These are phyloP conservation scores for Trichomonas tenax DNA, from an alignment of 208 protist genomes.

Conservation along the genomic window DNA sequence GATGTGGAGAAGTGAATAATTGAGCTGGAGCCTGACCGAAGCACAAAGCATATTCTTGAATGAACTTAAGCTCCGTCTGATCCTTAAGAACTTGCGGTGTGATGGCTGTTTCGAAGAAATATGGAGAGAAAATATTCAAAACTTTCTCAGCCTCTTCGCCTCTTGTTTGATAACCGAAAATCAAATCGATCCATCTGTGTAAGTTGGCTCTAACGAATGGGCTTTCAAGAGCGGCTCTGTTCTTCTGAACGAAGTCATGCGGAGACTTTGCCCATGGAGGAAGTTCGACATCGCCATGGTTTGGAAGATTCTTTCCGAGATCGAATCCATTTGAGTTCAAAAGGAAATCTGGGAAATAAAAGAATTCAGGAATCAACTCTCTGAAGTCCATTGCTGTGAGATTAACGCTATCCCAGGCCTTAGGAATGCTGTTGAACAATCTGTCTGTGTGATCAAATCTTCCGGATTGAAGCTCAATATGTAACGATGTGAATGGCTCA, in stretches of 20 bases:
- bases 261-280: slow-evolving; percentile 37
- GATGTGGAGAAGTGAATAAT: not conserved
- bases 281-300: slow-evolving; percentile 31
- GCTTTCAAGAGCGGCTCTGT: slow-evolving; percentile 38
- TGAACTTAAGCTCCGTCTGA: not conserved
- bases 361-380: slow-evolving; percentile 48
- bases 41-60: not conserved
- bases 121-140: not conserved
- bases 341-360: slow-evolving; percentile 45
- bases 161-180: slow-evolving; percentile 62
- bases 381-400: slow-evolving; percentile 20
- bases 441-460: not conserved
- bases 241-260: slow-evolving; percentile 36
- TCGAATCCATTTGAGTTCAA: slow-evolving; percentile 31
- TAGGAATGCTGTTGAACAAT: slow-evolving; percentile 11
- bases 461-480: slow-evolving; percentile 8
- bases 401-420: not conserved
- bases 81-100: not conserved
- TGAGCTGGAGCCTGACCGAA: slow-evolving; percentile 16
- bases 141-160: not conserved
- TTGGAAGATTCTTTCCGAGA: slow-evolving; percentile 28
- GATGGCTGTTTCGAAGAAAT: not conserved
- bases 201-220: slow-evolving; percentile 60
- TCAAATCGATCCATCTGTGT: slow-evolving; percentile 88
- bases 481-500: not conserved